Base-by-base conservation (phyloP, 441 rosid genomes). In the Bocquillonia castaneifolia region DNA sequence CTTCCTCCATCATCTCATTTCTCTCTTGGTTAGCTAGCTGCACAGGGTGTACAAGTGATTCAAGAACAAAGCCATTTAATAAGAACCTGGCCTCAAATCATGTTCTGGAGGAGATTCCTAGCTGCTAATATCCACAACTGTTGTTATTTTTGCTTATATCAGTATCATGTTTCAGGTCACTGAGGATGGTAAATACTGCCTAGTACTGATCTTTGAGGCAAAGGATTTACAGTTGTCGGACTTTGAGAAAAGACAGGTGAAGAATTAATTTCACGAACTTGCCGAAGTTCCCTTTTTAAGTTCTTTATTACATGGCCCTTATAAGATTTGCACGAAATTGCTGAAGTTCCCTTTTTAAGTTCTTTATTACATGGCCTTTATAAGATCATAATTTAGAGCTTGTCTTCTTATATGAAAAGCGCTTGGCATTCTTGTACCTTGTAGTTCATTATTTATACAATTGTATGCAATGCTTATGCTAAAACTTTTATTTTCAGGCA, bases 211-310 rank as follows among this genome's bases (percentile, higher is more conserved):
- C 52, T 91, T 93, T 61, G 90, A 84, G 83, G 96, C 99, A 60
- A 89, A 89, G 79, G 83, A 84, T 60, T 78, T 93, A 67, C 59
- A 81, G 76, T 76, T 93, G 72, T 80, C 92, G 45, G 99, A 93
- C 67, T 93, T 91, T 47, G 97, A 91, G 34, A 15, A 77, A 80
- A 86, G 96, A 87, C 95, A 86, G 92, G 97, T 91, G 78, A 57
- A 68, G 9, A 6, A 20, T 44, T 54, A 9, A 28, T 7, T n/a
- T n/a, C n/a, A n/a, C n/a, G 59, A 59, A 31, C 25, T 63, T 73
- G 28, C 20, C 18, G 4, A 39, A 28, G 31, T 22, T 1, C 20
- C 26, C 55, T 40, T 56, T 42, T 66, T 25, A 23, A n/a, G 37
- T 7, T n/a, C 9, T 6, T 26, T 2, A 1, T 1, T 23, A 23